A percentile compares a stretch with the other conserved stretches of the same genome.
These are phyloP conservation scores for Phytophthora nicotianae DNA, from an alignment of 352 stramenopile species.

Conservation along the genomic window DNA sequence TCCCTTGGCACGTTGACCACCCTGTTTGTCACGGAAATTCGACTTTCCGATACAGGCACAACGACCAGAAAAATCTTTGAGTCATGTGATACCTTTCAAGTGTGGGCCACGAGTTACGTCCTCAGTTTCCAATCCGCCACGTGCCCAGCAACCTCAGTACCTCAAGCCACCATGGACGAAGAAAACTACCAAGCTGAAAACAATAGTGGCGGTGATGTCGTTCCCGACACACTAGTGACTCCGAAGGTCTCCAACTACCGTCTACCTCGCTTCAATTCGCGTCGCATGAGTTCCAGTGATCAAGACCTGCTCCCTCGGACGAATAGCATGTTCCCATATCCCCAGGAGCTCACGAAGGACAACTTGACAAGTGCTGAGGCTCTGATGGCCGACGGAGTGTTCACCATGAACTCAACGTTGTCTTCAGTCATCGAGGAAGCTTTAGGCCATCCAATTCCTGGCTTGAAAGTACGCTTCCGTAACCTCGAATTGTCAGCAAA, in stretches of 20 bases:
- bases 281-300: constrained; percentile 30
- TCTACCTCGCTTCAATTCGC: constrained; percentile 38
- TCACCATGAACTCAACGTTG: constrained; percentile 62
- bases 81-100: too few relatives aligned
- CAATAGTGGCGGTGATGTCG: constrained; percentile 25
- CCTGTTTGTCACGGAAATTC: too few relatives aligned
- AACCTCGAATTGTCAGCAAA: constrained; percentile 50
- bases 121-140: too few relatives aligned
- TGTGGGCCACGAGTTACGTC: too few relatives aligned
- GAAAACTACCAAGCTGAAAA: constrained; percentile 23
- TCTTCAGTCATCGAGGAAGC: constrained; percentile 52
- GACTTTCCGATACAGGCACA: too few relatives aligned
- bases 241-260: constrained; percentile 27
- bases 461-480: constrained; percentile 61
- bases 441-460: constrained; percentile 46
- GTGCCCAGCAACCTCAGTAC: constrained; percentile 6
- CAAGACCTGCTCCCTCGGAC: constrained; percentile 23
- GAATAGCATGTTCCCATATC: constrained; percentile 37
- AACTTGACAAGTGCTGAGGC: constrained; percentile 54
- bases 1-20: too few relatives aligned
- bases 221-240: constrained; percentile 15
- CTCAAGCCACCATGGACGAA: too few relatives aligned
- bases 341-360: constrained; percentile 33
- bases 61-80: too few relatives aligned
- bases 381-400: constrained; percentile 50